Base-by-base conservation (phyloP, 371 early-diverging fungal genomes). In the Syncephalastrum monosporum region DNA sequence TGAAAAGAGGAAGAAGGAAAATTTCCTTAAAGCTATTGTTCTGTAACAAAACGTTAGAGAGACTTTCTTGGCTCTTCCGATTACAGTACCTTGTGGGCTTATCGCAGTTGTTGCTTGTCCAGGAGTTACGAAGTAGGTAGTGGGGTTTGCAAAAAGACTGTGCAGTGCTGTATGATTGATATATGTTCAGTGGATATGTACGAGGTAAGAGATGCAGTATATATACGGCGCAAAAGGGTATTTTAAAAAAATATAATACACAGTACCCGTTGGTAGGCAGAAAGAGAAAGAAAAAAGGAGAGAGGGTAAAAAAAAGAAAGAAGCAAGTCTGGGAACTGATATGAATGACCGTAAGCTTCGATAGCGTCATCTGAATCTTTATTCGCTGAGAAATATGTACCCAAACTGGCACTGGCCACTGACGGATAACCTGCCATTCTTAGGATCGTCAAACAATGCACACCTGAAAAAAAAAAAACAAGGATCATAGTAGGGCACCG, bases 361-460 rank as follows among this genome's bases (percentile, higher is more conserved):
- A 49, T 21, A 49, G 49, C 49, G 27, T 24, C 49, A 52, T 52
- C 27, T 52, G 41, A 38, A 38, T 52, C 27, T 52, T 38, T 38
- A 23, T n/a, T 50, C n/a, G 16, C 8, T 17, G 21, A 25, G 12
- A 51, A 19, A 51, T 51, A 33, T 33, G 38, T 33, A 33, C 38
- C 38, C 38, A 33, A 33, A 33, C 38, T 33, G 38, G 38, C 38
- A 33, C 38, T 12, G 38, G 38, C 38, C 38, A 33, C 38, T 33
- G 38, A 0, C 38, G 38, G 38, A 33, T 33, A 8, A 33, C 12
- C 38, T 33, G 12, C 38, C 38, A 33, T 33, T 33, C 38, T 33
- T 33, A 33, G 38, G 38, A 33, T 33, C 38, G 38, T 33, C 38
- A 33, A 33, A 33, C 38, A 33, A 33, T 33, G 38, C 38, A 33